Percentiles rank a stretch among this genome's conserved stretches.
These are phyloP conservation scores for Quaeritorhiza haematococci DNA, from an alignment of 371 early-diverging fungal species.

Conservation along the genomic window DNA sequence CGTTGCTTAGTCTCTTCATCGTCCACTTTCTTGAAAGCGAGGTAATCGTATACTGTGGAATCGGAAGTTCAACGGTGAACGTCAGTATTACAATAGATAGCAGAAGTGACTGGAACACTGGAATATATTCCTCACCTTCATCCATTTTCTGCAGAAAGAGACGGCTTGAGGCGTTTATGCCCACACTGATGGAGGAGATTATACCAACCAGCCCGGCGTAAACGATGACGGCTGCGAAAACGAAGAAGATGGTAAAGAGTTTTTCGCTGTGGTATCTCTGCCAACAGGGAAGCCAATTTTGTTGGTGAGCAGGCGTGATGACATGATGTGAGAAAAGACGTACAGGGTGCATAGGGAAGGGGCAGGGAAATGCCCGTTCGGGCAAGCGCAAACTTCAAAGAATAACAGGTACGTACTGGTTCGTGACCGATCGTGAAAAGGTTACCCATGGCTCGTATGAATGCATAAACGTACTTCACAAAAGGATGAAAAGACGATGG, in stretches of 20 bases:
- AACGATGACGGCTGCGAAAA: background rate
- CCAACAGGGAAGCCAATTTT: too few relatives aligned
- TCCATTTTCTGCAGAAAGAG: constrained; percentile 34
- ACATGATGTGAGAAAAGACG: too few relatives aligned
- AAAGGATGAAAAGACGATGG: too few relatives aligned
- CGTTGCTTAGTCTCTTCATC: constrained; percentile 11
- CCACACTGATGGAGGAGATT: constrained; percentile 30
- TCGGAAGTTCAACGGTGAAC: too few relatives aligned
- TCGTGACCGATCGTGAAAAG: constrained; percentile 23
- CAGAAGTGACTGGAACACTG: too few relatives aligned
- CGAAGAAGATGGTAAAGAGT: background rate
- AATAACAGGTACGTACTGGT: too few relatives aligned
- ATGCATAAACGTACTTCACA: constrained; percentile 10
- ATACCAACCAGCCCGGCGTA: constrained; percentile 25
- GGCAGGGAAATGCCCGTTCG: too few relatives aligned
- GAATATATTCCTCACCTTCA: constrained; percentile 36
- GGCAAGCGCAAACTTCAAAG: too few relatives aligned
- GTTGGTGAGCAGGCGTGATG: too few relatives aligned
- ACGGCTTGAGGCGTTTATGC: constrained; percentile 32
- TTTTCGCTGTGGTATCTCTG: background rate
- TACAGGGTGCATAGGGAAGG: too few relatives aligned
- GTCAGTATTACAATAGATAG: too few relatives aligned
- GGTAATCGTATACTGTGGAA: too few relatives aligned
- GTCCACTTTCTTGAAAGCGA: constrained; percentile 24
- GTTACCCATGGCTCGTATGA: constrained; percentile 6